Evolutionary conservation across 2,329 filamentous ascomycete genomes (phyloP).

Genomic region (Pseudocercospora eumusae): DNA sequence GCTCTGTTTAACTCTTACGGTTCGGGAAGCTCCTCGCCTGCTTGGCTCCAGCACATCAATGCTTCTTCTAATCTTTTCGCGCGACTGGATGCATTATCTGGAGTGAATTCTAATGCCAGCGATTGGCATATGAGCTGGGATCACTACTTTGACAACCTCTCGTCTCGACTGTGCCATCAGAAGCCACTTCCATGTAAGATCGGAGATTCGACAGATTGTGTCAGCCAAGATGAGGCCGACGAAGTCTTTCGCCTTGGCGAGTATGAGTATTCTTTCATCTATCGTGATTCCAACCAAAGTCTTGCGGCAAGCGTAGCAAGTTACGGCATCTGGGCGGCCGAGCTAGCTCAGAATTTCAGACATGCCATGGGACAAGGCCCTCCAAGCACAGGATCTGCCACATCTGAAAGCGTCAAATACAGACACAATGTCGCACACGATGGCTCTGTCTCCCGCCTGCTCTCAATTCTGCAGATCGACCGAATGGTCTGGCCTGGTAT

Average conservation of each 20-base stretch:
- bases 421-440: slow-evolving; percentile 81
- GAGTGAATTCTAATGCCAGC: slow-evolving; percentile 56
- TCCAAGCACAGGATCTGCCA: slow-evolving; percentile 24
- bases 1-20: slow-evolving; percentile 49
- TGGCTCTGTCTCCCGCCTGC: slow-evolving; percentile 66
- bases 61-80: slow-evolving; percentile 58
- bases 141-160: slow-evolving; percentile 84
- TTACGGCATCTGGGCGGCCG: slow-evolving; percentile 73
- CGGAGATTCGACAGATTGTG: slow-evolving; percentile 56
- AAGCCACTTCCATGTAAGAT: slow-evolving; percentile 70
- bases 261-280: slow-evolving; percentile 79
- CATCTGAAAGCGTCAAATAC: slow-evolving; percentile 52
- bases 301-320: slow-evolving; percentile 62
- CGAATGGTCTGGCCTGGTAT: slow-evolving; percentile 83
- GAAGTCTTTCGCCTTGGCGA: slow-evolving; percentile 73
- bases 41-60: slow-evolving; percentile 67
- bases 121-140: slow-evolving; percentile 74
- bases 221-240: slow-evolving; percentile 64
- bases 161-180: slow-evolving; percentile 72
- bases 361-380: slow-evolving; percentile 46
- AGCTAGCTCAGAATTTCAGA: slow-evolving; percentile 67
- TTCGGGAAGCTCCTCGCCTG: slow-evolving; percentile 47
- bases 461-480: slow-evolving; percentile 71
- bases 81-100: slow-evolving; percentile 67
- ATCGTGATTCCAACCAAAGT: slow-evolving; percentile 65